Base-by-base conservation (phyloP, 140 eudicot genomes). In the Anethum foeniculum region DNA sequence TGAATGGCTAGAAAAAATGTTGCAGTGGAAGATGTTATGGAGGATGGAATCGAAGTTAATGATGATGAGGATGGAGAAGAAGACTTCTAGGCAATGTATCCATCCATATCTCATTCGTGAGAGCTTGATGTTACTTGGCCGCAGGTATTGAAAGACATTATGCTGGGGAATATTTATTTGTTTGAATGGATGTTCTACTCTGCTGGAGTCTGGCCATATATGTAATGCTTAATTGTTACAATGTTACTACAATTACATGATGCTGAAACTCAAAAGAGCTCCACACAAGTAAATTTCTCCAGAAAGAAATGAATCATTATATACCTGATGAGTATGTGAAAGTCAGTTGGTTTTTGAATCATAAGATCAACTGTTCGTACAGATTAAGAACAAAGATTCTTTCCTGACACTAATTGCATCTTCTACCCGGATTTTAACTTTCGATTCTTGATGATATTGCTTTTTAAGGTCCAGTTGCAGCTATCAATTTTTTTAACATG, bases 51-150 rank as follows among this genome's bases (percentile, higher is more conserved):
- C 30, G 19, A 27, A 18, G 38, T 27, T 10, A 41, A 69, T 15
- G 21, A 28, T 69, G 41, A 18, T 43, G 39, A 27, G 64, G 77
- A 13, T n/a, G 62, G 71, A 44, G 15, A 27, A 12, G 76, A 80
- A 65, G 85, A 80, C 67, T 79, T 84, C 38, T 79, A 60, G 85
- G 71, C 83, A 9, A 56, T 77, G 79, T 82, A 80, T 82, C 88
- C 86, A 8, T 72, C 46, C 76, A 82, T 85, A 83, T 80, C 58
- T 60, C 81, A 81, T 43, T 84, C 83, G 39, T 54, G 82, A 71
- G 77, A 19, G 8, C n/a, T 52, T 10, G 83, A 80, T 23, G 71
- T 23, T 7, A 62, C 30, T 11, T 62, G 71, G 14, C 9, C 13
- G 36, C 5, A 25, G 71, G 71, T 27, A 64, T 8, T n/a, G 34